phyloP scores from a whole-genome alignment of 2,329 filamentous ascomycete species.

The Decorospora gaudefroyi region DNA sequence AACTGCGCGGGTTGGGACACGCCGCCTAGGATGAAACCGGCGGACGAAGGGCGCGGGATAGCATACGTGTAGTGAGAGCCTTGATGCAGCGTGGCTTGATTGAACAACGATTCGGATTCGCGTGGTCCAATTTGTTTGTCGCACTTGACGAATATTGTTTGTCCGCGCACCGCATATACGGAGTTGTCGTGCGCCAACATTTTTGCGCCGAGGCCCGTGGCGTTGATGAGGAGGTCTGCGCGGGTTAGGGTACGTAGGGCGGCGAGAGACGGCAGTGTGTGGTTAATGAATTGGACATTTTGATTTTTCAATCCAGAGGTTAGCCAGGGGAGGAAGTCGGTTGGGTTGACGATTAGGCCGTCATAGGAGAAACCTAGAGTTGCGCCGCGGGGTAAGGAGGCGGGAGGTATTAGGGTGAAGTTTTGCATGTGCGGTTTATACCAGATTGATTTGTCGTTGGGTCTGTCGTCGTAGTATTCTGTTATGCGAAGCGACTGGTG shows the following conservation, averaged over 20 bases:
- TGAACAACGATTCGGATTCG: not conserved
- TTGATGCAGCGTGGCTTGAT: not conserved
- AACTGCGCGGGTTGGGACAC: not conserved
- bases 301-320: not conserved
- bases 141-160: not conserved
- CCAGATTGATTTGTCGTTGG: not conserved
- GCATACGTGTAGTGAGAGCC: not conserved
- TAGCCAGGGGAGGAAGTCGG: not conserved
- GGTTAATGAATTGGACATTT: not conserved
- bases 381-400: not conserved
- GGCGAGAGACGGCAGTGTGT: not conserved
- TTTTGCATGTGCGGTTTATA: not conserved
- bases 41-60: not conserved
- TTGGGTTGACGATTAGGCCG: not conserved
- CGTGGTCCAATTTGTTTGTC: not conserved
- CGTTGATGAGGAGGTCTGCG: not conserved
- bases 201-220: not conserved
- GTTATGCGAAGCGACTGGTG: not conserved
- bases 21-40: not conserved
- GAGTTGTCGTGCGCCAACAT: not conserved
- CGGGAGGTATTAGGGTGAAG: not conserved
- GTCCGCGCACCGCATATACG: not conserved
- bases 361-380: not conserved
- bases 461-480: not conserved
- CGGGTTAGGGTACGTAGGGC: not conserved